Base-by-base conservation (phyloP, 306 rosid genomes). In the Vigna radiata region DNA sequence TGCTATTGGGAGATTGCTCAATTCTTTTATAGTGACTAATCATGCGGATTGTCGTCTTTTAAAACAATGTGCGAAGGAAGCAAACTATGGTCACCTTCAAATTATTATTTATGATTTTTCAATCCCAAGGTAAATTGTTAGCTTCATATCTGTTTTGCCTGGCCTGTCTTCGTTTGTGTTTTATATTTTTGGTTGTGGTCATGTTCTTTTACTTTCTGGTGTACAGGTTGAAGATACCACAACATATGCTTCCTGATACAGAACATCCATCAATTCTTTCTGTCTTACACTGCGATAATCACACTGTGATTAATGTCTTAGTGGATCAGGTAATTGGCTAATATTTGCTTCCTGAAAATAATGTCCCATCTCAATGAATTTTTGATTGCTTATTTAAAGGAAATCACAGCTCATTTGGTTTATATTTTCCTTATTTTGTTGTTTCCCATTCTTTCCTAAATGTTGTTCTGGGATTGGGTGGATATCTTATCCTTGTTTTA, bases 71-170 rank as follows among this genome's bases (percentile, higher is more conserved):
- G 97, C 98, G 0, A 88, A 68, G 76, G 96, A 95, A 78, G 96
- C 86, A 56, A 66, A 82, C 68, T 92, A 89, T 64, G 83, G 54
- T 44, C 37, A 84, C 54, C 90, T 92, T 81, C 91, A 84, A 73
- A 90, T 95, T 79, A 65, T 95, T 81, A 87, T 95, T 79, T 95
- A 95, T 79, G 96, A 95, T 79, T 95, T 95, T 88, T 87, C 93
- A 79, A 83, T 78, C 81, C 92, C 97, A 75, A 84, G 91, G 98
- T 92, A 85, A 39, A 17, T 76, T 67, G 19, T 65, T 67, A 48
- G 67, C 37, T 66, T 11, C 19, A 39, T 50, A 17, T 67, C 31
- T 36, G 31, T 75, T 41, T 54, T 9, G 59, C 59, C 47, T 37
- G 18, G 12, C 7, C 43, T 19, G 3, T 41, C 14, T 48, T 16